Evolutionary conservation across 2,329 filamentous ascomycete genomes (phyloP), one percentile per base, ranked within the genome.

Genomic region (Beauveria pseudobassiana): DNA sequence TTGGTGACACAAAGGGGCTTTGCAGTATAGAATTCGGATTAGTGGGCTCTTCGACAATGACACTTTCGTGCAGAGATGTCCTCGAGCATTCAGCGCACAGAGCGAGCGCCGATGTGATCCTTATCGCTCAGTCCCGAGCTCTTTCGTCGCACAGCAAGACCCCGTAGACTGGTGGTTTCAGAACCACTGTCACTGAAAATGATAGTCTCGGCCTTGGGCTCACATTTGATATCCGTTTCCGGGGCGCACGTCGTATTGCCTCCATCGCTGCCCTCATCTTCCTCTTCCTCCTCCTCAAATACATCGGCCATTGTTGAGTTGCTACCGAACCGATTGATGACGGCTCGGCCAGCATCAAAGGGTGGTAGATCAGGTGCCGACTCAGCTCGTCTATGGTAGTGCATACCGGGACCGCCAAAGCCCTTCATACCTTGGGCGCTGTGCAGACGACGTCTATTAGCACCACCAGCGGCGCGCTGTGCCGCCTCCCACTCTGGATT

Each of bases 231-330:
- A 6, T 76, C 74, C 1, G 76, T 74, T 3, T 77, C 75, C 65
- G 88, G 85, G 5, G 68, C 68, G 20, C 71, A 67, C 52, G 69
- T 70, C 30, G 69, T 69, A 28, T 71, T 70, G 59, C 71, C 69
- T 60, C 75, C 62, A 67, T 75, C 66, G 18, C 76, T 75, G 64
- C 78, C 76, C 42, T 78, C 78, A 20, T 84, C 81, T 3, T 78
- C 77, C 1, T 80, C 87, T 65, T 92, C 90, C 30, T 93, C 90
- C 67, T 93, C 90, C 70, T 95, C 90, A 65, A 93, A 95, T 1
- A 95, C 90, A 70, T 93, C 90, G 0, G 87, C 89, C 89, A 95
- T 93, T 0, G 87, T 87, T 0, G 87, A 86, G 66, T 83, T 85
- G 71, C 86, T 88, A 45, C 82, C 82, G 57, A 87, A 86, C 18